Base-by-base conservation (phyloP, 345 rosid species). In the Populus tremula region DNA sequence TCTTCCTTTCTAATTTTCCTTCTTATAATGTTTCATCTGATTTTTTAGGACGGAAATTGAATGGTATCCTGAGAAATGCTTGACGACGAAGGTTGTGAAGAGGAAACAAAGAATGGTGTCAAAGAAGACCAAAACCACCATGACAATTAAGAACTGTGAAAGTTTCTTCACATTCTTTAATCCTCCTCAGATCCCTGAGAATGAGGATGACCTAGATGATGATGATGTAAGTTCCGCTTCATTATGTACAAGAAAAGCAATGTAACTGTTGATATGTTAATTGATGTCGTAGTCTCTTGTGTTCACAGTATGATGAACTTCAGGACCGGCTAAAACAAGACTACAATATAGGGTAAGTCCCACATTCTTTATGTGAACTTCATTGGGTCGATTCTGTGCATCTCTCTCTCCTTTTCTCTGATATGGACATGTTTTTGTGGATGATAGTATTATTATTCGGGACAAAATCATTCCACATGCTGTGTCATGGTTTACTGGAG, bases 401-500 rank as follows among this genome's bases (percentile, higher is more conserved):
- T 31, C 64, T 43, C 31, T 23, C 61, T 23, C 68, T 23, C 12
- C 39, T 36, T 12, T 54, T 12, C 27, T 25, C 25, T 65, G n/a
- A n/a, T 56, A 66, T 31, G n/a, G 67, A 13, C 36, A 33, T 21
- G 17, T 11, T 66, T 29, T 75, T 50, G 25, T 35, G 50, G 47
- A 16, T 75, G 31, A 35, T 8, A 75, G 81, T 23, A 71, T 77
- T 36, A 67, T 67, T 20, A 54, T 78, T 66, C 81, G 81, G 72
- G 77, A 73, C 72, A 78, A 78, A 73, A 78, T 78, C 41, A 78
- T 72, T 29, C 81, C 68, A 18, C 77, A 72, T 67, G 81, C 81
- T 36, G 81, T 78, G 41, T 78, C 81, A 53, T 78, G 81, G 81
- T 78, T 35, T 53, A 78, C 81, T 18, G 81, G 81, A 50, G 81